Conservation (phyloP, 805 yeast species). For the Metschnikowia drakensbergensis region DNA sequence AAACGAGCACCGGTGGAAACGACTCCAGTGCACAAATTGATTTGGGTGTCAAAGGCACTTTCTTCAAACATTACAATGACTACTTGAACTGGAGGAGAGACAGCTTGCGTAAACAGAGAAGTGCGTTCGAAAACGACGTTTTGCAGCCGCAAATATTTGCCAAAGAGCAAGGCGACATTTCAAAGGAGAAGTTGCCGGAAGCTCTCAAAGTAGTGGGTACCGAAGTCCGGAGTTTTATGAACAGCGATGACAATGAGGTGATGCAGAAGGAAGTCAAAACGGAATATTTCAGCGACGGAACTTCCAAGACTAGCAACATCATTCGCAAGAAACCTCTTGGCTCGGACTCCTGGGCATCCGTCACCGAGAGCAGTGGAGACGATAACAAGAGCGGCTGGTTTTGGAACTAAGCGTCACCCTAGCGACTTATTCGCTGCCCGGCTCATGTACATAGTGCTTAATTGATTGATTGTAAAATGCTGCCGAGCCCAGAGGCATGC, state of each 20-base stretch:
- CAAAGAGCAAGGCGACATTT: background rate
- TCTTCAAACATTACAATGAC: constrained; percentile 62
- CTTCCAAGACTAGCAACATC: constrained; percentile 27
- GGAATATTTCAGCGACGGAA: constrained; percentile 37
- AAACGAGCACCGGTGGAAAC: constrained; percentile 15
- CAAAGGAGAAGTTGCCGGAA: background rate
- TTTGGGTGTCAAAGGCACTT: constrained; percentile 51
- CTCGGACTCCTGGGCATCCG: constrained; percentile 31
- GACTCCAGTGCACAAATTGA: constrained; percentile 23
- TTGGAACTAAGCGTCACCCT: constrained; percentile 15
- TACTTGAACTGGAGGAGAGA: constrained; percentile 64
- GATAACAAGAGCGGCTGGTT: constrained; percentile 22
- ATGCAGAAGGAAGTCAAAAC: constrained; percentile 29
- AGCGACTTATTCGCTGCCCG: background rate
- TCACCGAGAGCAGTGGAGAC: constrained; percentile 23
- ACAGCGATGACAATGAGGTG: constrained; percentile 28
- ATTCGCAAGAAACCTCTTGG: constrained; percentile 33
- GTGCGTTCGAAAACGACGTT: background rate
- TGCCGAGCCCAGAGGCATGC: background rate
- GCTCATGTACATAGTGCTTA: background rate
- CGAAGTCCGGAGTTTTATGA: constrained; percentile 24
- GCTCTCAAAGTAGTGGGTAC: constrained; percentile 22
- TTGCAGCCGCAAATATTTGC: background rate
- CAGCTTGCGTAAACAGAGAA: constrained; percentile 38
- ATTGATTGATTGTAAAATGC: background rate